These are phyloP conservation scores for Tulasnella calospora DNA, from an alignment of 768 basidiomycete species.

Conservation along the genomic window DNA sequence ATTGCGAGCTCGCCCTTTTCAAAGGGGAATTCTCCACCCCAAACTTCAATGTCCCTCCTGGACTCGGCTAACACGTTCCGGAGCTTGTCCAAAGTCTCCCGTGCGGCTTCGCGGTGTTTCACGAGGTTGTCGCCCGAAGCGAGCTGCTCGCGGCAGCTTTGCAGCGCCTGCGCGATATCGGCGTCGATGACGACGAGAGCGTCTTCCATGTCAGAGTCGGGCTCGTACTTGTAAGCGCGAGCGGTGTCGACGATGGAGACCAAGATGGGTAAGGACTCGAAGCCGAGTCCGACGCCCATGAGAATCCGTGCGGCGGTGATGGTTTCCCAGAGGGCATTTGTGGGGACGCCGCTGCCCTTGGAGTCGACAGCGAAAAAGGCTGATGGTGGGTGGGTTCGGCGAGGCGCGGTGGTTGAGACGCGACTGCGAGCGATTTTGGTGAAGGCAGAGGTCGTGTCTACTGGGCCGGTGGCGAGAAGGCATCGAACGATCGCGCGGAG, in stretches of 20 bases:
- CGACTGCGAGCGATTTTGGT: constrained; percentile 54
- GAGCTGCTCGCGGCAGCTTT: constrained; percentile 73
- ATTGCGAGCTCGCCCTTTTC: constrained; percentile 45
- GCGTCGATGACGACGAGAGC: constrained; percentile 62
- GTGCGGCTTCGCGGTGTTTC: constrained; percentile 38
- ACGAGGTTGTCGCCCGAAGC: constrained; percentile 37
- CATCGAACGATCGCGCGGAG: constrained; percentile 67
- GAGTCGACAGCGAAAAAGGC: constrained; percentile 25
- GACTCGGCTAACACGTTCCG: constrained; percentile 54
- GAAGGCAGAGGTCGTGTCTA: constrained; percentile 58
- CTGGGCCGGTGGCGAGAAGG: constrained; percentile 66
- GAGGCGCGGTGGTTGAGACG: constrained; percentile 44
- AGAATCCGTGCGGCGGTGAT: constrained; percentile 61
- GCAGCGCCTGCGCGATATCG: constrained; percentile 76
- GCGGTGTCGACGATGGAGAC: constrained; percentile 59
- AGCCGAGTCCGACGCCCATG: constrained; percentile 72
- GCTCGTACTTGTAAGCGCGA: constrained; percentile 58
- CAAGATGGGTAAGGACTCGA: constrained; percentile 56
- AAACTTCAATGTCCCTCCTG: constrained; percentile 50
- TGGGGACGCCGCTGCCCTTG: constrained; percentile 42
- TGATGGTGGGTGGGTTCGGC: constrained; percentile 8
- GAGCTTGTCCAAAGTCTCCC: constrained; percentile 50
- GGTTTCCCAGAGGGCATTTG: constrained; percentile 49
- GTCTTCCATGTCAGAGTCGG: constrained; percentile 52
- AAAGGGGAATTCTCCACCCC: constrained; percentile 74